A percentile compares a stretch with the other conserved stretches of the same genome.
Conservation (phyloP, 1,139 yeast species). For the Saccharomyces hybrid region DNA sequence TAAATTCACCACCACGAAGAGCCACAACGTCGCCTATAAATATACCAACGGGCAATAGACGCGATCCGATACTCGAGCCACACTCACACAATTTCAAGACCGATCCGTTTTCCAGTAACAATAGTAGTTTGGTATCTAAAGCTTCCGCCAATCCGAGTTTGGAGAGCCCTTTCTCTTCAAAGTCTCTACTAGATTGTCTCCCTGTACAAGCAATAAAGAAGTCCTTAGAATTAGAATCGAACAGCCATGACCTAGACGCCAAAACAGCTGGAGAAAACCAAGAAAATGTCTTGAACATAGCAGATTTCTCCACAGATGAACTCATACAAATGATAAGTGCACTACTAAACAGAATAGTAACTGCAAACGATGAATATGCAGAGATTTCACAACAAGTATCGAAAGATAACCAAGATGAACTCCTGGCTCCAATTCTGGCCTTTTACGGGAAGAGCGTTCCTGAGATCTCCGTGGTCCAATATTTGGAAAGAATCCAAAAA, state of each 20-base stretch:
- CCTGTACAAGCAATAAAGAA: not conserved
- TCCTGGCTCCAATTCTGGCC: slow-evolving; percentile 49
- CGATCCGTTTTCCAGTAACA: not conserved
- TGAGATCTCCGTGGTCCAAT: slow-evolving; percentile 84
- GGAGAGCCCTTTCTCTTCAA: not conserved
- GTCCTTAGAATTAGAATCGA: not conserved
- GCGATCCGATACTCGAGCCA: not conserved
- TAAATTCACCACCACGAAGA: not conserved
- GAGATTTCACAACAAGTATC: not conserved
- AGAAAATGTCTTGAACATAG: slow-evolving; percentile 47
- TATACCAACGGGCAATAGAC: not conserved
- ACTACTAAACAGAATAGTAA: slow-evolving; percentile 73
- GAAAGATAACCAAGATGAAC: slow-evolving; percentile 4
- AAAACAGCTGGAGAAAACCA: not conserved
- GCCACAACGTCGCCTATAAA: not conserved
- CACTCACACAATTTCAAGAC: not conserved
- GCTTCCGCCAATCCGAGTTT: not conserved
- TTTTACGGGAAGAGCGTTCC: slow-evolving; percentile 96
- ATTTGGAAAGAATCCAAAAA: slow-evolving; percentile 80
- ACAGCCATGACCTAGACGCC: not conserved
- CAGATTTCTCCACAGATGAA: slow-evolving; percentile 75
- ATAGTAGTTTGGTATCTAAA: not conserved
- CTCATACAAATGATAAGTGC: slow-evolving; percentile 77
- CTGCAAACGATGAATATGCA: slow-evolving; percentile 62
- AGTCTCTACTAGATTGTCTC: not conserved